Evolutionary conservation across 305 asterid genomes (phyloP).

Genomic region (Petunia hybrid): DNA sequence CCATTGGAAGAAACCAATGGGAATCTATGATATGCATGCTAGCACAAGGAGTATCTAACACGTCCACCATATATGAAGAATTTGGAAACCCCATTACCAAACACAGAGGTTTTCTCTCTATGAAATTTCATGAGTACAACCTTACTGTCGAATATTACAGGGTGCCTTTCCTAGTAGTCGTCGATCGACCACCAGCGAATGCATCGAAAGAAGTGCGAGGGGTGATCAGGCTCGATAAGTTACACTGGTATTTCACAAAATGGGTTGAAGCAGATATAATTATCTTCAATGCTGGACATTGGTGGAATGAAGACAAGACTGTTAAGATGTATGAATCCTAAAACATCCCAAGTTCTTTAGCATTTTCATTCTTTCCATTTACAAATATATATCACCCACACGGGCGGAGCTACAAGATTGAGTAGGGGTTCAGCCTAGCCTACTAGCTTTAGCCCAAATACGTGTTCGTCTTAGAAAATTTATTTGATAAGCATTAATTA

Average conservation of each 20-base stretch:
- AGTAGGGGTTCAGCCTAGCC: too few species aligned
- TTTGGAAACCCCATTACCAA: constrained; percentile 81
- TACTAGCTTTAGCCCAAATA: too few species aligned
- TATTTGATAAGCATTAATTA: too few species aligned
- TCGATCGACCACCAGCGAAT: constrained; percentile 57
- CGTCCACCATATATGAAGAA: constrained; percentile 65
- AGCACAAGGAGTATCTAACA: constrained; percentile 67
- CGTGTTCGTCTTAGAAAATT: too few species aligned
- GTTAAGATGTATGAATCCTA: constrained; percentile 52
- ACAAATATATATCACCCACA: background rate
- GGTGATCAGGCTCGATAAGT: constrained; percentile 63
- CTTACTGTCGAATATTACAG: constrained; percentile 83
- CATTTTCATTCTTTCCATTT: background rate
- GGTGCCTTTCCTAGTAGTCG: constrained; percentile 73
- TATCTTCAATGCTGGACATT: constrained; percentile 82
- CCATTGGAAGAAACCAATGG: constrained; percentile 97
- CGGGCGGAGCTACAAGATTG: too few species aligned
- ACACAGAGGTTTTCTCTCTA: constrained; percentile 81
- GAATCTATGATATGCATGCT: constrained; percentile 91
- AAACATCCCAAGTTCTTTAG: background rate
- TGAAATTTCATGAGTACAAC: constrained; percentile 73
- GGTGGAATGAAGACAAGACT: constrained; percentile 96
- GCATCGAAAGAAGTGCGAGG: constrained; percentile 64
- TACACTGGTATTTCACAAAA: constrained; percentile 72
- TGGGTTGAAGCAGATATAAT: constrained; percentile 79